Evolutionary conservation across 2,329 filamentous ascomycete genomes (phyloP).

Genomic region (Sporothrix variecibatus): DNA sequence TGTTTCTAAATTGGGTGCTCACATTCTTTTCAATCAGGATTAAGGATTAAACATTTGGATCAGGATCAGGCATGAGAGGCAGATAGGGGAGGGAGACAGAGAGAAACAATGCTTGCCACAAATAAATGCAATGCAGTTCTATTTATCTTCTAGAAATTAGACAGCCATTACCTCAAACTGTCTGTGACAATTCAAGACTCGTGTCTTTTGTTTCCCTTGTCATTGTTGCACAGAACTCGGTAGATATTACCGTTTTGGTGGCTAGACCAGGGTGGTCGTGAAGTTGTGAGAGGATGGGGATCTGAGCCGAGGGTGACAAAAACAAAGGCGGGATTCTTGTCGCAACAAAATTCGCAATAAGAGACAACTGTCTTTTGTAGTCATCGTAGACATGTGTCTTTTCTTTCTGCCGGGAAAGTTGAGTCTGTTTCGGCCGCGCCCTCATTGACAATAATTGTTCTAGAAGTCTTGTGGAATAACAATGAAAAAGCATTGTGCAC

Average conservation of each 20-base stretch:
- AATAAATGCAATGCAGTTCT: not conserved
- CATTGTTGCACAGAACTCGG: constrained; percentile 19
- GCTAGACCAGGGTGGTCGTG: not conserved
- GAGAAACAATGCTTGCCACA: not conserved
- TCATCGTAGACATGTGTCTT: not conserved
- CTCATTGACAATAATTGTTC: not conserved
- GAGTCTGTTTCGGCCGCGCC: not conserved
- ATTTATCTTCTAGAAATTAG: not conserved
- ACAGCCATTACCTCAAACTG: not conserved
- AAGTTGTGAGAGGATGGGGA: not conserved
- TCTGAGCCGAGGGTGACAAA: not conserved
- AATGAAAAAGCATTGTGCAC: no score
- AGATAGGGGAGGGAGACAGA: not conserved
- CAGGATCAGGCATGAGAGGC: not conserved
- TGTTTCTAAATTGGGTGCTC: not conserved
- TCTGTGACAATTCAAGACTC: constrained; percentile 4
- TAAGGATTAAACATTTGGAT: not conserved
- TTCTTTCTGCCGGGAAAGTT: not conserved
- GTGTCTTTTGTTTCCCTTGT: not conserved
- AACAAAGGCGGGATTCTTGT: not conserved
- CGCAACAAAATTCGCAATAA: not conserved
- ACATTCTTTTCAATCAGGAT: not conserved
- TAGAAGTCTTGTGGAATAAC: not conserved
- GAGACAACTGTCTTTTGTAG: not conserved
- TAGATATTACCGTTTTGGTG: constrained; percentile 17